These are phyloP conservation scores for Trichoderma arundinaceum DNA, from an alignment of 2,329 filamentous ascomycete species.

Conservation along the genomic window DNA sequence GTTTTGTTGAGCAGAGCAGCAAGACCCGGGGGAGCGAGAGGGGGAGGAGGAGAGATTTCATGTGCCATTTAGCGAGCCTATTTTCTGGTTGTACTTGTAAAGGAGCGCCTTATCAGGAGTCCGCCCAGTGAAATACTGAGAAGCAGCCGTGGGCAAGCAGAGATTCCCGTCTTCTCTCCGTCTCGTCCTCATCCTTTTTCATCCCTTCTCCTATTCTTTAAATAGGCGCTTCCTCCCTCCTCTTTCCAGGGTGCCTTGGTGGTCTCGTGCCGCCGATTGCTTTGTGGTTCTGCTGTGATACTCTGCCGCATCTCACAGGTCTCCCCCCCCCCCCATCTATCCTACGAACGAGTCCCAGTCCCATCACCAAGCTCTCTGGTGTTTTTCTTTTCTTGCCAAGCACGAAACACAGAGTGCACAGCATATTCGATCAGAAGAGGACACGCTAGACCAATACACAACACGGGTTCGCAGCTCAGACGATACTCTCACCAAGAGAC, in stretches of 20 bases:
- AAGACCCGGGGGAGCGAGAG: neutral
- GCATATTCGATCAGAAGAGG: neutral
- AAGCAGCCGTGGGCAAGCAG: neutral
- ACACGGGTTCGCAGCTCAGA: no score
- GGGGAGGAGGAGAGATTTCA: neutral
- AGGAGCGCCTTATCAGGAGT: constrained; percentile 7
- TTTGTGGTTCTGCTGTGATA: constrained; percentile 16
- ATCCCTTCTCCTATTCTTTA: neutral
- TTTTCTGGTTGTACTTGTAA: neutral
- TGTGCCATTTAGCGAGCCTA: neutral
- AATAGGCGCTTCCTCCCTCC: neutral
- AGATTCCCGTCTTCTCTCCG: neutral
- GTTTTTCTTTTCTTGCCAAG: neutral
- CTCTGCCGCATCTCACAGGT: neutral
- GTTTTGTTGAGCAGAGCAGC: neutral
- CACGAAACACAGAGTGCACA: neutral
- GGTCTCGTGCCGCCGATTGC: constrained; percentile 27
- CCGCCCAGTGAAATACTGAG: constrained; percentile 5
- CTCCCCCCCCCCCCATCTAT: neutral
- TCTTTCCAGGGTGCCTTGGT: constrained; percentile 9
- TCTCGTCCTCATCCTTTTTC: neutral
- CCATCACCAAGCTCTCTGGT: no score
- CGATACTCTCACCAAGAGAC: neutral
- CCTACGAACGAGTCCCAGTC: neutral
- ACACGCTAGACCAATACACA: neutral